phyloP scores from a whole-genome alignment of 192 early-diverging fungal species.

The Coemansia sp. region DNA sequence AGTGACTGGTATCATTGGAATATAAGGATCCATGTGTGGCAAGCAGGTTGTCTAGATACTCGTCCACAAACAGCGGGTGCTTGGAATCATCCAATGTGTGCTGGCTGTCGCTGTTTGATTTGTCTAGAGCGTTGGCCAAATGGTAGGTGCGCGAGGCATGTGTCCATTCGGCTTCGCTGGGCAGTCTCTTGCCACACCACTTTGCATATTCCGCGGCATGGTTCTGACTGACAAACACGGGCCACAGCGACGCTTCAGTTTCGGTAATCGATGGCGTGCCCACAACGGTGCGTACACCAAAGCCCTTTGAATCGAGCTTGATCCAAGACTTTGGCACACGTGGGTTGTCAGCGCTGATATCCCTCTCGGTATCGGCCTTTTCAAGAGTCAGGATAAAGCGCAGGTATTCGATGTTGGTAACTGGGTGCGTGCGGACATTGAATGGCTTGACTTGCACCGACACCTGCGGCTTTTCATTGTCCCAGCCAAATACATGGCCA shows the following conservation, averaged over 20 bases:
- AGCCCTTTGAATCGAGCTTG: neutral
- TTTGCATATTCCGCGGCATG: constrained; percentile 71
- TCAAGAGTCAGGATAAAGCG: constrained; percentile 41
- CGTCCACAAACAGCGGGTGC: constrained; percentile 5
- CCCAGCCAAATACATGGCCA: constrained; percentile 75
- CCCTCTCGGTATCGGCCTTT: neutral
- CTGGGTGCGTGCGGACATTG: constrained; percentile 69
- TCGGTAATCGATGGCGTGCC: constrained; percentile 56
- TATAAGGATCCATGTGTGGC: neutral
- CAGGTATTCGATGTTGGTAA: constrained; percentile 76
- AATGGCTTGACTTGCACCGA: constrained; percentile 44
- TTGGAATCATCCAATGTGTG: neutral
- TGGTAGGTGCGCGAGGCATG: constrained; percentile 30
- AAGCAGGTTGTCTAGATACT: constrained; percentile 6
- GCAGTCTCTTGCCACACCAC: constrained; percentile 58
- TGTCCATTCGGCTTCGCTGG: constrained; percentile 74
- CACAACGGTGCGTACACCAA: constrained; percentile 64
- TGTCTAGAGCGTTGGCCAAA: constrained; percentile 16
- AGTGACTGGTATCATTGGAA: neutral
- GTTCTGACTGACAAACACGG: constrained; percentile 62
- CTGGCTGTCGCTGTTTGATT: neutral
- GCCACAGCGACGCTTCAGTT: constrained; percentile 58
- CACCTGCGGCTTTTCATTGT: constrained; percentile 74
- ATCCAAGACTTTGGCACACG: constrained; percentile 63
- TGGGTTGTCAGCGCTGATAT: constrained; percentile 1